phyloP scores from a whole-genome alignment of 176 grass and related monocot species.

The Otatea glauca region DNA sequence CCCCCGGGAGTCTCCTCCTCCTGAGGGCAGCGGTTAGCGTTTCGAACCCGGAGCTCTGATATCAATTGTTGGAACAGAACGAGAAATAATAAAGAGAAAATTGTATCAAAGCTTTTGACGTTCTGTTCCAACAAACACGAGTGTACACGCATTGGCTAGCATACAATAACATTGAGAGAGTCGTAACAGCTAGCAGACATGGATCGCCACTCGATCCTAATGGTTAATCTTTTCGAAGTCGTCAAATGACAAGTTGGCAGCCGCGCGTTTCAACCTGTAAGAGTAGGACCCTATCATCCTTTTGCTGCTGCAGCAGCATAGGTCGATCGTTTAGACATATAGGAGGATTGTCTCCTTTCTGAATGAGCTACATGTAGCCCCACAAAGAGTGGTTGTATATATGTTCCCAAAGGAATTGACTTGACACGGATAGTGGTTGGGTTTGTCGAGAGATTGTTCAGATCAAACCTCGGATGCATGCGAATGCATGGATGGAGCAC shows the following conservation, averaged over 20 bases:
- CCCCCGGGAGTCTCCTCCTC: too few relatives aligned
- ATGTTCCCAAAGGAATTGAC: conserved; percentile 1
- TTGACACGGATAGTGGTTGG: background rate
- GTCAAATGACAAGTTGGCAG: background rate
- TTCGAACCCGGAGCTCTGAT: too few relatives aligned
- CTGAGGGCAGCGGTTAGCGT: too few relatives aligned
- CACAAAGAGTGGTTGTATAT: background rate
- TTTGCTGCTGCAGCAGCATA: background rate
- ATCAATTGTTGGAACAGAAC: too few relatives aligned
- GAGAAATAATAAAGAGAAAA: too few relatives aligned
- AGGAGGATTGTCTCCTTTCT: background rate
- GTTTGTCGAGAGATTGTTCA: conserved; percentile 21
- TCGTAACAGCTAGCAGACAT: background rate
- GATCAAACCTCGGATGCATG: conserved; percentile 47
- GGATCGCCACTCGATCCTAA: background rate
- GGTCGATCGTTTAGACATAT: background rate
- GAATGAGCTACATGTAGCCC: background rate
- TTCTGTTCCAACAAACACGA: too few relatives aligned
- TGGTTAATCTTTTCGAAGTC: background rate
- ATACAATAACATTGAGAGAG: conserved; percentile 8
- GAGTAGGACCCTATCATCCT: conserved; percentile 11
- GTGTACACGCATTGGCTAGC: background rate
- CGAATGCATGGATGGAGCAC: background rate
- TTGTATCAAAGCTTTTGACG: too few relatives aligned
- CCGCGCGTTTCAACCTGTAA: background rate